phyloP scores from a whole-genome alignment of 108 stramenopile species.

The Pseudonitzschia pungens region DNA sequence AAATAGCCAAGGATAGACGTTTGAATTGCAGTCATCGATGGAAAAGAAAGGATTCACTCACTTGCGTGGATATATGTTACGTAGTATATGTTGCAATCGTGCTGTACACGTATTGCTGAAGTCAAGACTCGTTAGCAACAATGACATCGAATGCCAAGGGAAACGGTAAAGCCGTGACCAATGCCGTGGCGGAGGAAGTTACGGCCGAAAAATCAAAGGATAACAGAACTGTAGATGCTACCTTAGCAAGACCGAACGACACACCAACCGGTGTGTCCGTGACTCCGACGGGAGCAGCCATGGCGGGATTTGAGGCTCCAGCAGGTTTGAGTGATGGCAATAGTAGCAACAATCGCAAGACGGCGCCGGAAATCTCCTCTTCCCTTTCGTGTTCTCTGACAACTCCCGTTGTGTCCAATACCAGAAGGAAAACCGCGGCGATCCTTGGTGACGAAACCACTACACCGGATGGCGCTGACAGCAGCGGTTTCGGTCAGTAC shows the following conservation, averaged over 20 bases:
- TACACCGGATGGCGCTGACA: background rate
- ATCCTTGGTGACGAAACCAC: background rate
- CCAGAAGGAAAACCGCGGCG: background rate
- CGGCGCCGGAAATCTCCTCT: background rate
- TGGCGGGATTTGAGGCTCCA: background rate
- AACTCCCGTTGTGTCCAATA: background rate
- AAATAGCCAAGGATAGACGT: no score
- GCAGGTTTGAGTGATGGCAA: background rate
- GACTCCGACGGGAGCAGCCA: background rate
- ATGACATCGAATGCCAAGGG: constrained; percentile 18
- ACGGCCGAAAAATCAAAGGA: background rate
- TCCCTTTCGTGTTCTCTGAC: background rate
- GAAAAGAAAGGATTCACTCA: no score
- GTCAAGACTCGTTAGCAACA: no score
- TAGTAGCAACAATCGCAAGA: background rate
- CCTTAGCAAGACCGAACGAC: background rate
- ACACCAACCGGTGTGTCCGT: background rate
- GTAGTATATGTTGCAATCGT: no score
- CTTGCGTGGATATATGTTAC: no score
- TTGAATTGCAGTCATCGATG: no score
- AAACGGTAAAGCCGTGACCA: background rate
- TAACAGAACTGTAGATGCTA: background rate
- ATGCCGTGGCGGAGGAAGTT: background rate
- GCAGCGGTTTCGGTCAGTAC: background rate
- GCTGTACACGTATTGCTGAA: no score